These are phyloP conservation scores for Nepenthes mirabilis DNA, from an alignment of 148 eudicot genomes.

Conservation along the genomic window DNA sequence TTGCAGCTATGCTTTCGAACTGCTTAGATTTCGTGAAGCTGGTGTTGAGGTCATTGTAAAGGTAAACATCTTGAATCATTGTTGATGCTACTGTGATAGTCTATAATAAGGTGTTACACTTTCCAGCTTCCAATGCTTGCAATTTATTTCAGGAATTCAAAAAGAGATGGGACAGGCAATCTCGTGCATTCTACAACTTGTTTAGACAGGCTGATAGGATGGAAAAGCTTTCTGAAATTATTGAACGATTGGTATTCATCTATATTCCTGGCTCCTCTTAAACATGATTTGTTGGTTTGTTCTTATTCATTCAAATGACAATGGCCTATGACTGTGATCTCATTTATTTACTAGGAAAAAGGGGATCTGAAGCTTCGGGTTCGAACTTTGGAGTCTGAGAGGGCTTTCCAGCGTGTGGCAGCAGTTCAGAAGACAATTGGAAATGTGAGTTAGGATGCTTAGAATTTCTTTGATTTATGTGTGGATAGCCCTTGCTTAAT, in stretches of 20 bases:
- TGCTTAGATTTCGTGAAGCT: conserved; percentile 91
- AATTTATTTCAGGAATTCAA: conserved; percentile 55
- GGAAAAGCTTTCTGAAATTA: conserved; percentile 64
- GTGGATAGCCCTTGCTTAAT: neutral
- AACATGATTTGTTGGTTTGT: neutral
- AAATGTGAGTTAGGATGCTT: conserved; percentile 48
- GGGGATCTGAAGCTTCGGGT: conserved; percentile 98
- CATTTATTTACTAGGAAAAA: conserved; percentile 52
- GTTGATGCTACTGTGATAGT: conserved; percentile 2
- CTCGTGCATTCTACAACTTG: conserved; percentile 83
- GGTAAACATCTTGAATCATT: conserved; percentile 22
- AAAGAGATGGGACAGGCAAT: conserved; percentile 90
- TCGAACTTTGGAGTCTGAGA: conserved; percentile 88
- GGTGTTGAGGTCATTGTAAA: conserved; percentile 83
- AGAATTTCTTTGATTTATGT: neutral
- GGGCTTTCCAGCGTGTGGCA: conserved; percentile 95
- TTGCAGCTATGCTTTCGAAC: conserved; percentile 85
- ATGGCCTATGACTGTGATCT: conserved; percentile 1
- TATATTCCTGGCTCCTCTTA: neutral
- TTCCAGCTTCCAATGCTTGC: conserved; percentile 3
- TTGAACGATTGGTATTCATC: conserved; percentile 73
- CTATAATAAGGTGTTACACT: neutral
- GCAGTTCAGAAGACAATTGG: conserved; percentile 89
- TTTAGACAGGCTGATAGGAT: conserved; percentile 96
- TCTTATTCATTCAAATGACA: neutral